Conservation (phyloP, 352 stramenopile genomes). For the Pythium coloratum region DNA sequence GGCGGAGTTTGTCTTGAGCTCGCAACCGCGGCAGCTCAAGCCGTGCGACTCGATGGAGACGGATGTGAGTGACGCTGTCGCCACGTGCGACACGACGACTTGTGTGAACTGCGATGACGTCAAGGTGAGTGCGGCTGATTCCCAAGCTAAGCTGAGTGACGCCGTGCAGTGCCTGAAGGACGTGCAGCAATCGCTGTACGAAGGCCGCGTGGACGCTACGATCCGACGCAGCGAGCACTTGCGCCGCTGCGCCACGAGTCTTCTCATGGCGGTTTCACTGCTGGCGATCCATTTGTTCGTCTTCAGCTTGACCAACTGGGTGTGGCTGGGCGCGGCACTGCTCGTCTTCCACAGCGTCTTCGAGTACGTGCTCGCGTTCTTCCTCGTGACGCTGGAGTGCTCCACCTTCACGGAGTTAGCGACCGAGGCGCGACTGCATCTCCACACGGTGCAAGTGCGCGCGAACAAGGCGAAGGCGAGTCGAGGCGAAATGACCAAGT, state of each 20-base stretch:
- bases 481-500: not conserved
- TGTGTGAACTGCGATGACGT: conserved; percentile 4
- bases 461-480: not conserved
- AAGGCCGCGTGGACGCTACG: conserved; percentile 45
- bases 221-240: conserved; percentile 40
- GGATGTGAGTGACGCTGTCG: conserved; percentile 4
- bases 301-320: conserved; percentile 23
- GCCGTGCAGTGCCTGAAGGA: conserved; percentile 43
- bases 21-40: conserved; percentile 25
- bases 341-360: conserved; percentile 39
- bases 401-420: conserved; percentile 77
- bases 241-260: conserved; percentile 31
- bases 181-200: conserved; percentile 40
- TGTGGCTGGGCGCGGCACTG: conserved; percentile 37
- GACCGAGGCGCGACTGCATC: conserved; percentile 67
- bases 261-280: conserved; percentile 36
- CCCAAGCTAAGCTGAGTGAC: not conserved
- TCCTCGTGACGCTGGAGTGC: conserved; percentile 79
- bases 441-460: conserved; percentile 33
- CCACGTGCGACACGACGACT: conserved; percentile 32
- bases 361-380: conserved; percentile 80
- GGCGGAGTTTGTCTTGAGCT: conserved; percentile 61
- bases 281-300: conserved; percentile 28
- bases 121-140: not conserved
- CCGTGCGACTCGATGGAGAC: conserved; percentile 29